Evolutionary conservation across 2,329 filamentous ascomycete species (phyloP).

Genomic region (Claviceps digitariae): DNA sequence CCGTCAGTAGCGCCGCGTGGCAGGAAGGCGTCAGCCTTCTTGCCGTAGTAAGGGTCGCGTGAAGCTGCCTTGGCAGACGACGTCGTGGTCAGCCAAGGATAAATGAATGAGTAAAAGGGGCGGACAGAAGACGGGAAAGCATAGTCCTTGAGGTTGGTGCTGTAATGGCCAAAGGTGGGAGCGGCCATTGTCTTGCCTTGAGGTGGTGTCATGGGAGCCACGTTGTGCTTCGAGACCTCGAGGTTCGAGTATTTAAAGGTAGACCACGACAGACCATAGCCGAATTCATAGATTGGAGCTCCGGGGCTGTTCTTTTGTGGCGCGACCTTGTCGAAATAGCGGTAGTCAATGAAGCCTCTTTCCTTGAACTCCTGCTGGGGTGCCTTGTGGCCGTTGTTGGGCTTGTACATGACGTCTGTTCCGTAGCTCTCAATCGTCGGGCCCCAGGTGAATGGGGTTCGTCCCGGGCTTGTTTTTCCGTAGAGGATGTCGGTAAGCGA

Average conservation of each 20-base stretch:
- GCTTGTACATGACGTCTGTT: constrained; percentile 49
- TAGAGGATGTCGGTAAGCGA: constrained; percentile 73
- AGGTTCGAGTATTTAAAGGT: constrained; percentile 65
- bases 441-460: constrained; percentile 72
- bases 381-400: constrained; percentile 51
- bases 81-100: constrained; percentile 59
- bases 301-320: constrained; percentile 17
- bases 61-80: constrained; percentile 41
- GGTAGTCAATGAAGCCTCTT: constrained; percentile 63
- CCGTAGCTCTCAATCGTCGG: constrained; percentile 54
- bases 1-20: constrained; percentile 44
- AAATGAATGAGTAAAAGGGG: constrained; percentile 44
- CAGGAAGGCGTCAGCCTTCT: constrained; percentile 43
- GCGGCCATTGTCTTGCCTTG: constrained; percentile 49
- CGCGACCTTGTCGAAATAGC: constrained; percentile 51
- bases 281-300: constrained; percentile 67
- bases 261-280: constrained; percentile 68
- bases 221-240: constrained; percentile 35
- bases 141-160: constrained; percentile 50
- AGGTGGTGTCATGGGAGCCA: constrained; percentile 42
- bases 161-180: constrained; percentile 50
- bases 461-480: constrained; percentile 64
- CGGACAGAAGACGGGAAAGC: constrained; percentile 49
- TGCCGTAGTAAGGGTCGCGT: constrained; percentile 45
- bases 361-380: constrained; percentile 66